Conservation (phyloP, 306 rosid species). For the Casuarina cunninghamiana region DNA sequence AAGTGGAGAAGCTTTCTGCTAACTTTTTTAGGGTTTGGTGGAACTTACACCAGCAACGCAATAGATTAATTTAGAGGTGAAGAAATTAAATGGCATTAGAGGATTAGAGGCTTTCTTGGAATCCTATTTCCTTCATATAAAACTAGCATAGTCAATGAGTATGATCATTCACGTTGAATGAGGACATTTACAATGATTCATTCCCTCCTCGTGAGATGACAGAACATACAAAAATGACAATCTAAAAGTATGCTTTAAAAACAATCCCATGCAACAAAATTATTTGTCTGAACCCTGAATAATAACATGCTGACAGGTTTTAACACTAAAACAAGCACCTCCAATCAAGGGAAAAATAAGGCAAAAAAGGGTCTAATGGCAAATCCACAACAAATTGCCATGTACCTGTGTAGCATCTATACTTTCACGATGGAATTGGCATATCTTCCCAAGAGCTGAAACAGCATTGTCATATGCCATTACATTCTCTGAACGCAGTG, state of each 20-base stretch:
- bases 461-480: conserved; percentile 99
- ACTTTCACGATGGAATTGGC: conserved; percentile 85
- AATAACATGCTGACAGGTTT: not conserved
- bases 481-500: conserved; percentile 63
- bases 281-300: not conserved
- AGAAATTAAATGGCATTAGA: not conserved
- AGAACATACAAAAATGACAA: not conserved
- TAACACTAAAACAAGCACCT: not conserved
- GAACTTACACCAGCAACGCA: not conserved
- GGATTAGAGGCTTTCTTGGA: not conserved
- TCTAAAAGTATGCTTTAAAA: not conserved
- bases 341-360: not conserved
- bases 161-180: not conserved
- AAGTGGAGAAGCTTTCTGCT: not conserved
- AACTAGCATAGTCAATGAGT: not conserved
- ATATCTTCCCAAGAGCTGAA: conserved; percentile 92
- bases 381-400: conserved; percentile 12
- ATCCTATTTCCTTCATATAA: not conserved
- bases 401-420: conserved; percentile 89
- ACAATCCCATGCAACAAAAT: not conserved
- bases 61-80: not conserved
- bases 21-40: not conserved
- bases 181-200: not conserved
- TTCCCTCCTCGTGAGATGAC: not conserved
- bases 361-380: not conserved